Evolutionary conservation across 768 basidiomycete species (phyloP).

Genomic region (Paxillus ammoniavirescens): DNA sequence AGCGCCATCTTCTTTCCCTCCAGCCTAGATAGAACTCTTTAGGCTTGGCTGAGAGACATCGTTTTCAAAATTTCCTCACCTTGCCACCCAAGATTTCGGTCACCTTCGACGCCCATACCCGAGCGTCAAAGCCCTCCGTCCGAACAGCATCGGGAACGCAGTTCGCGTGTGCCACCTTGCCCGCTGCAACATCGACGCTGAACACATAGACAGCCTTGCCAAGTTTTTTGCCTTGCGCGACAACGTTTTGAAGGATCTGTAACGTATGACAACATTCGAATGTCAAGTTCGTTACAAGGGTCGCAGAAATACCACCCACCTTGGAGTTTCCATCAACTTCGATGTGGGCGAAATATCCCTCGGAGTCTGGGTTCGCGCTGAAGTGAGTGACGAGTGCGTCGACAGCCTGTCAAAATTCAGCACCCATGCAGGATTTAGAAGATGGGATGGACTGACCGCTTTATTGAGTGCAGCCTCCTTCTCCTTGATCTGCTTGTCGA

Average conservation of each 20-base stretch:
- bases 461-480: slow-evolving; percentile 75
- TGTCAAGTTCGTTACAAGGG: background rate
- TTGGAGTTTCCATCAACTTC: slow-evolving; percentile 86
- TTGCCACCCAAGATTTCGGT: slow-evolving; percentile 86
- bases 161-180: slow-evolving; percentile 87
- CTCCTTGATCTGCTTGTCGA: slow-evolving; percentile 85
- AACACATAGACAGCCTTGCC: slow-evolving; percentile 87
- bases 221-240: slow-evolving; percentile 75
- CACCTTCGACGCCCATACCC: slow-evolving; percentile 83
- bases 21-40: slow-evolving; percentile 55
- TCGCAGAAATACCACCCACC: slow-evolving; percentile 38
- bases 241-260: slow-evolving; percentile 74
- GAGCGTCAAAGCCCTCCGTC: slow-evolving; percentile 72
- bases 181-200: slow-evolving; percentile 64
- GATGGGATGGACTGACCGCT: slow-evolving; percentile 45
- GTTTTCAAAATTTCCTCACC: slow-evolving; percentile 42
- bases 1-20: slow-evolving; percentile 90
- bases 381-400: slow-evolving; percentile 74
- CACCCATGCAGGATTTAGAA: background rate
- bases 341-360: slow-evolving; percentile 68
- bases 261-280: background rate
- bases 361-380: slow-evolving; percentile 66
- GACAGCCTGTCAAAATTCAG: slow-evolving; percentile 49
- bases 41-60: background rate
- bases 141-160: slow-evolving; percentile 65